These are phyloP conservation scores for Wickerhamiella nectarea DNA, from an alignment of 805 yeast species.

Conservation along the genomic window DNA sequence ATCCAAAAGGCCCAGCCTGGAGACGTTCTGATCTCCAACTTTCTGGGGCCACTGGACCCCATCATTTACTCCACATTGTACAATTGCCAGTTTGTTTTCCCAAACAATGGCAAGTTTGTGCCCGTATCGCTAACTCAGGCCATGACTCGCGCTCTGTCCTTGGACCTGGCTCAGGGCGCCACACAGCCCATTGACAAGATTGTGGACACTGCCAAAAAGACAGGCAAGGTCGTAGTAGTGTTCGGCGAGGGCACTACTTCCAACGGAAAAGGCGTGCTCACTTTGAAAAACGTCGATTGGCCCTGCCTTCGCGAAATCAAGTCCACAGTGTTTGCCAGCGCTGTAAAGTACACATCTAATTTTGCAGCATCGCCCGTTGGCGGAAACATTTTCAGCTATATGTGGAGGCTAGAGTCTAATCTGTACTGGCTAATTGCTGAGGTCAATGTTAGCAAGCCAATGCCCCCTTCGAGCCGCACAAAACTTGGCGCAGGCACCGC, in stretches of 20 bases:
- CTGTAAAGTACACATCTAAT: conserved; percentile 25
- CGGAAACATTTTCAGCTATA: conserved; percentile 18
- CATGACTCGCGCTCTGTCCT: conserved; percentile 16
- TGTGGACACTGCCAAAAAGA: conserved; percentile 20
- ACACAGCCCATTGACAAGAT: conserved; percentile 14
- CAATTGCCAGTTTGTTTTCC: conserved; percentile 27
- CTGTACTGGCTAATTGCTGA: conserved; percentile 22
- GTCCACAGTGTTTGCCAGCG: conserved; percentile 21
- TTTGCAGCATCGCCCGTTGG: conserved; percentile 27
- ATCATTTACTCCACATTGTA: conserved; percentile 24
- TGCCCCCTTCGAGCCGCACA: conserved; percentile 12
- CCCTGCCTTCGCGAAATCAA: conserved; percentile 10
- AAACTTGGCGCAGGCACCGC: conserved; percentile 27
- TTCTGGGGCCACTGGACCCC: conserved; percentile 46
- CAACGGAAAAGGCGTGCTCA: conserved; percentile 64
- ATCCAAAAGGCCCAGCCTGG: conserved; percentile 22
- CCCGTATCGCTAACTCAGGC: conserved; percentile 13
- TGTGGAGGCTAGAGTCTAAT: conserved; percentile 16
- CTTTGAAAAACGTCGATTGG: conserved; percentile 31
- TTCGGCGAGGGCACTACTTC: conserved; percentile 78
- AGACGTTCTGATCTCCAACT: conserved; percentile 44
- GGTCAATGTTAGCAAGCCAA: conserved; percentile 21
- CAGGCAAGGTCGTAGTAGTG: conserved; percentile 37
- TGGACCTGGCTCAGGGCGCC: conserved; percentile 1
- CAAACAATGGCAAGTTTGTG: conserved; percentile 28